Conservation (phyloP, 192 early-diverging fungal species). For the Umbelopsis isabellina region DNA sequence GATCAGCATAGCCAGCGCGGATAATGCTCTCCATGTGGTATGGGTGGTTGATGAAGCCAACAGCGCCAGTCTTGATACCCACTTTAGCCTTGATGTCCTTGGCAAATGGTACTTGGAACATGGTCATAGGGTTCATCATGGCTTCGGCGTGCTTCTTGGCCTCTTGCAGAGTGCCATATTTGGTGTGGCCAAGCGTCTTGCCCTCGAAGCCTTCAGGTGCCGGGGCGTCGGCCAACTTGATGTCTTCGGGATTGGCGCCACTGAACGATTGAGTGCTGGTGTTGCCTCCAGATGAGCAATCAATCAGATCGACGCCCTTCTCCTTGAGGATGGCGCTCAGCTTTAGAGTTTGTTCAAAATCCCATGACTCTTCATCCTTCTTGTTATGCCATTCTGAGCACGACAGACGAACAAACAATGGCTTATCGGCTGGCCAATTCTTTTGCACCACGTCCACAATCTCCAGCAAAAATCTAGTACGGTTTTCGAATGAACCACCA, state of each 20-base stretch:
- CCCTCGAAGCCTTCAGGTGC: conserved; percentile 22
- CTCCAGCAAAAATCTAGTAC: conserved; percentile 77
- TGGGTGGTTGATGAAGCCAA: conserved; percentile 70
- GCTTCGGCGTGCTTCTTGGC: conserved; percentile 9
- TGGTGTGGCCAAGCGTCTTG: neutral
- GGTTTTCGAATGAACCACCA: conserved; percentile 91
- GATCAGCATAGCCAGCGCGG: conserved; percentile 64
- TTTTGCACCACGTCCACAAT: conserved; percentile 61
- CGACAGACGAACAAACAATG: conserved; percentile 86
- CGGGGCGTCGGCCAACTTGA: conserved; percentile 24
- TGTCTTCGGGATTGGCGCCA: neutral
- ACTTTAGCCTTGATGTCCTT: conserved; percentile 60
- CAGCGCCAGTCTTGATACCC: conserved; percentile 62
- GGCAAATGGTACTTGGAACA: conserved; percentile 79
- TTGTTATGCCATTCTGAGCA: conserved; percentile 70
- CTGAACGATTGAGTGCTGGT: conserved; percentile 31
- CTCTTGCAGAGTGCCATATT: neutral
- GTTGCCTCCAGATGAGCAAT: conserved; percentile 80
- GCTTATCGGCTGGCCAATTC: conserved; percentile 80
- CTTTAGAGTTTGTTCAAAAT: conserved; percentile 71
- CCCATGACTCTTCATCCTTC: conserved; percentile 59
- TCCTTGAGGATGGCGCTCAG: conserved; percentile 57
- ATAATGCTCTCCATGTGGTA: conserved; percentile 74
- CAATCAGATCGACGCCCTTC: conserved; percentile 85
- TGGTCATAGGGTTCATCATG: conserved; percentile 45